Conservation (phyloP, 1,284 basidiomycete genomes). For the Takashimella koratensis region DNA sequence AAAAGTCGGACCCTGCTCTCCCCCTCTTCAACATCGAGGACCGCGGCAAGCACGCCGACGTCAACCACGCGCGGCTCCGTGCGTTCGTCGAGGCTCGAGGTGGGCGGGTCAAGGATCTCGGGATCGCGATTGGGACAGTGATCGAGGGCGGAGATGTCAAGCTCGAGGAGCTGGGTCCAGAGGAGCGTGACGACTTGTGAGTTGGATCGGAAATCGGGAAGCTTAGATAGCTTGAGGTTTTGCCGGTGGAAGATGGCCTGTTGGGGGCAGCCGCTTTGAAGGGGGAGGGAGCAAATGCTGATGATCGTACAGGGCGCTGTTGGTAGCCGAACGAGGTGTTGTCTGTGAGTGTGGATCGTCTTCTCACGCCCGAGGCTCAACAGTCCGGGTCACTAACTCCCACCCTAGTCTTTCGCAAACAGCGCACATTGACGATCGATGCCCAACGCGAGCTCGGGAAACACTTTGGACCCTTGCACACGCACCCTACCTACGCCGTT, state of each 20-base stretch:
- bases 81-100: slow-evolving; percentile 41
- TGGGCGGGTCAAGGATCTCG: slow-evolving; percentile 47
- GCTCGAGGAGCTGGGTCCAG: slow-evolving; percentile 48
- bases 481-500: slow-evolving; percentile 73
- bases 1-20: slow-evolving; percentile 33
- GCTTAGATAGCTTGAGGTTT: too few species aligned
- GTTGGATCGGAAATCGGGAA: slow-evolving; percentile 10
- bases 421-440: slow-evolving; percentile 53
- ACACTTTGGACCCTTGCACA: slow-evolving; percentile 73
- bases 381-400: too few species aligned
- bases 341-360: slow-evolving; percentile 32
- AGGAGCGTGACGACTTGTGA: slow-evolving; percentile 52
- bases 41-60: slow-evolving; percentile 55
- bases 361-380: too few species aligned
- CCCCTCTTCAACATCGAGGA: slow-evolving; percentile 62
- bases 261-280: too few species aligned
- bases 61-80: slow-evolving; percentile 36
- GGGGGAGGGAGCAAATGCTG: too few species aligned
- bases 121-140: slow-evolving; percentile 48
- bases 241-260: too few species aligned
- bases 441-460: slow-evolving; percentile 68
- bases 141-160: slow-evolving; percentile 50
- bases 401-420: slow-evolving; percentile 45
- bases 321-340: slow-evolving; percentile 44
- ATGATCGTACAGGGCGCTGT: slow-evolving; percentile 24